Percentiles rank a stretch among this genome's conserved stretches.
Evolutionary conservation across 805 yeast species (phyloP).

Genomic region (Yarrowia sp.): DNA sequence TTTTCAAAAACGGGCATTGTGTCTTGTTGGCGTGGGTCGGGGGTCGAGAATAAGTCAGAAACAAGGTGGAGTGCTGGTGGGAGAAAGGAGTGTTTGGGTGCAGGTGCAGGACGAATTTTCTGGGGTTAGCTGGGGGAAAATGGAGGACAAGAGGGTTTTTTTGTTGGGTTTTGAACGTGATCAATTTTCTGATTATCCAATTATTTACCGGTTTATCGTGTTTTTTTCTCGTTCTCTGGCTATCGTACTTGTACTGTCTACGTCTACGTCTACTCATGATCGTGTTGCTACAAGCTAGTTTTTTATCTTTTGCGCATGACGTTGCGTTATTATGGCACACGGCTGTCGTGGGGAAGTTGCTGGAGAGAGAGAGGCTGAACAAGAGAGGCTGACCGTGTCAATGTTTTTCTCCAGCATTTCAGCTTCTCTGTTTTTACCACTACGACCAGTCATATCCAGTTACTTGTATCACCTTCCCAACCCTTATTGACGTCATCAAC

Average conservation of each 20-base stretch:
- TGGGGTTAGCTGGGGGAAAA: background rate
- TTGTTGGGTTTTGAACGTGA: too few species aligned
- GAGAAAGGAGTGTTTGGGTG: constrained; percentile 14
- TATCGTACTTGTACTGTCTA: too few species aligned
- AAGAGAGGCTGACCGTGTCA: too few species aligned
- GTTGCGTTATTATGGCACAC: constrained; percentile 22
- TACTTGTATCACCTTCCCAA: too few species aligned
- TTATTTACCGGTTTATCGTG: too few species aligned
- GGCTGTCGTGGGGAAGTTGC: constrained; percentile 1
- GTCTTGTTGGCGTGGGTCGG: background rate
- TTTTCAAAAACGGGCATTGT: constrained; percentile 40
- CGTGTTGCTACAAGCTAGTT: constrained; percentile 1
- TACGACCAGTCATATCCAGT: too few species aligned
- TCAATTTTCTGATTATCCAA: too few species aligned
- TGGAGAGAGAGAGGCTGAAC: background rate
- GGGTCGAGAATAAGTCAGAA: background rate
- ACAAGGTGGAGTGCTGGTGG: constrained; percentile 24
- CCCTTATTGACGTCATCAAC: constrained; percentile 6
- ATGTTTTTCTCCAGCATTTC: too few species aligned
- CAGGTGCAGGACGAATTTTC: background rate
- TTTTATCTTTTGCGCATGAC: constrained; percentile 15
- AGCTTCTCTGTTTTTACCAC: too few species aligned
- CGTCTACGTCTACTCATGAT: background rate
- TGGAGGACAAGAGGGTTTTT: too few species aligned
- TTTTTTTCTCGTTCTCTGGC: background rate